Conservation (phyloP, 73 alveolate genomes). For the Paramecium caudatum region DNA sequence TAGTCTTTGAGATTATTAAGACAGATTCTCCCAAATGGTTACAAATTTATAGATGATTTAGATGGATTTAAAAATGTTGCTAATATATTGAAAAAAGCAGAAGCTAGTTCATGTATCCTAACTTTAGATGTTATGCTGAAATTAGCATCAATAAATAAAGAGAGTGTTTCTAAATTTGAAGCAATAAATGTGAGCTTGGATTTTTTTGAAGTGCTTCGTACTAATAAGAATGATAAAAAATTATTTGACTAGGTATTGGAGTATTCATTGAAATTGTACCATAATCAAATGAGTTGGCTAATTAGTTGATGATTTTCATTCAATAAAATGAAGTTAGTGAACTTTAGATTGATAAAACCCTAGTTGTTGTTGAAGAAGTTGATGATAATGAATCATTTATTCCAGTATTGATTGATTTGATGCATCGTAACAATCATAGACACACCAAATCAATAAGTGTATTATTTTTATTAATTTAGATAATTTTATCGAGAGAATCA, state of each 20-base stretch:
- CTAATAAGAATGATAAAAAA: slow-evolving; percentile 8
- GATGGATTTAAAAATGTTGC: not conserved
- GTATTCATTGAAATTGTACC: not conserved
- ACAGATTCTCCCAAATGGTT: not conserved
- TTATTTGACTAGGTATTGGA: slow-evolving; percentile 24
- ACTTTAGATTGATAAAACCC: slow-evolving; percentile 1
- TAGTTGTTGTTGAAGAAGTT: not conserved
- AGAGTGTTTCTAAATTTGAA: not conserved
- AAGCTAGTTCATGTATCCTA: not conserved
- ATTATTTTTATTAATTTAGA: not conserved
- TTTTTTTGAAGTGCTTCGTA: not conserved
- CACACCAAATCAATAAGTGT: slow-evolving; percentile 31
- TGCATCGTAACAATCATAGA: not conserved
- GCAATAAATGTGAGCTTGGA: not conserved
- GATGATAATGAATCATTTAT: slow-evolving; percentile 25
- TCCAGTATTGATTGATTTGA: slow-evolving; percentile 9
- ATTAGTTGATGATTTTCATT: slow-evolving; percentile 12
- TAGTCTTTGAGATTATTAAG: not conserved
- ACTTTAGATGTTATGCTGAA: slow-evolving; percentile 15
- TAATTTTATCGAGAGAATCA: slow-evolving; percentile 25
- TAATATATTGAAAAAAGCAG: slow-evolving; percentile 24
- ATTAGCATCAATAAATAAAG: slow-evolving; percentile 23
- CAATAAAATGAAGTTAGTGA: slow-evolving; percentile 35
- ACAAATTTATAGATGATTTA: not conserved
- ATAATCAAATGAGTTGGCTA: not conserved